Evolutionary conservation across 192 early-diverging fungal genomes (phyloP).

Genomic region (Diversispora eburnea): DNA sequence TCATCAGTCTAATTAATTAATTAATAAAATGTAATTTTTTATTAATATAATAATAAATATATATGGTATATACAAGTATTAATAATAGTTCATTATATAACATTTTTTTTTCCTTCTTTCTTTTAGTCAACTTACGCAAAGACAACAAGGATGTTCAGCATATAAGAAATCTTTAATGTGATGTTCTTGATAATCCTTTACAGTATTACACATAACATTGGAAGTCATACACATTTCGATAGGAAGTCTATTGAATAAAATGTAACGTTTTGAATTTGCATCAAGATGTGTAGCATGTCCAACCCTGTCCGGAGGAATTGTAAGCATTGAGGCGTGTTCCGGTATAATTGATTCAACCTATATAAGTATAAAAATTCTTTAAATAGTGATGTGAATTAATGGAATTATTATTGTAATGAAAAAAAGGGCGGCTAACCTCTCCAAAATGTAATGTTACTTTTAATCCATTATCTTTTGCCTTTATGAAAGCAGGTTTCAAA

Average conservation of each 20-base stretch:
- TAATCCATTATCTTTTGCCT: constrained; percentile 45
- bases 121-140: constrained; percentile 46
- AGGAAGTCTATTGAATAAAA: constrained; percentile 40
- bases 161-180: constrained; percentile 47
- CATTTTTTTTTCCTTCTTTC: too few species aligned
- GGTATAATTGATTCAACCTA: constrained; percentile 17
- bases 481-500: constrained; percentile 45
- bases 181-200: constrained; percentile 47
- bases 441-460: constrained; percentile 54
- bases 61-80: background rate
- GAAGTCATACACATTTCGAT: constrained; percentile 66
- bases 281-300: constrained; percentile 57
- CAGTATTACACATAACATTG: constrained; percentile 57
- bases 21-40: background rate
- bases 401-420: too few species aligned
- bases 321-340: constrained; percentile 41
- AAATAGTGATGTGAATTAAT: too few species aligned
- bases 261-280: constrained; percentile 26
- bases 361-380: too few species aligned
- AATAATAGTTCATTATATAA: background rate
- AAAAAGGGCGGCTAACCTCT: constrained; percentile 35
- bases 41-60: background rate
- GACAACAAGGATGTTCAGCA: constrained; percentile 43
- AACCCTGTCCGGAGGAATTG: constrained; percentile 46
- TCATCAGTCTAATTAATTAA: constrained; percentile 37